phyloP scores from a whole-genome alignment of 768 basidiomycete species.

The Boletus tylopilopsis region DNA sequence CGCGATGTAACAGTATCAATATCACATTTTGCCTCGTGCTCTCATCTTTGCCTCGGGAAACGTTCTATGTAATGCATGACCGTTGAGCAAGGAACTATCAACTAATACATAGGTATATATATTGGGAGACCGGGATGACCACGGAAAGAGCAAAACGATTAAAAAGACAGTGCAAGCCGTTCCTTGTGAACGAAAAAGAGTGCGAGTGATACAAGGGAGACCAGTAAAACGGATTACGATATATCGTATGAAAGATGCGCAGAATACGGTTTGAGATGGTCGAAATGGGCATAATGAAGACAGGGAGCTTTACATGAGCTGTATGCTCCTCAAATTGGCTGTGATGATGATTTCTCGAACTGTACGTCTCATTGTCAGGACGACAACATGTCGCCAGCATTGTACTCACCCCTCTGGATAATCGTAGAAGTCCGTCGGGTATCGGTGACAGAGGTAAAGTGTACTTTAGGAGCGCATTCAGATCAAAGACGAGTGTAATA shows the following conservation, averaged over 20 bases:
- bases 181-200: constrained; percentile 7
- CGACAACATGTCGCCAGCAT: not conserved
- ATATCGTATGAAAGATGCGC: constrained; percentile 18
- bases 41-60: not conserved
- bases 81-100: constrained; percentile 7
- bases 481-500: not conserved
- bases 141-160: not conserved
- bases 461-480: constrained; percentile 47
- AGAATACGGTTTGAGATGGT: constrained; percentile 1
- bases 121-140: not conserved
- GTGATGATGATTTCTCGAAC: constrained; percentile 72
- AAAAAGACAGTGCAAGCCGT: constrained; percentile 13
- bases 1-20: constrained; percentile 52
- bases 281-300: constrained; percentile 5
- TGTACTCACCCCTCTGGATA: constrained; percentile 60
- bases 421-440: constrained; percentile 69
- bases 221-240: constrained; percentile 13
- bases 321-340: constrained; percentile 57
- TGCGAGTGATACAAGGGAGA: constrained; percentile 17
- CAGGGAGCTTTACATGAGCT: constrained; percentile 27
- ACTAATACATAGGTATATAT: constrained; percentile 27
- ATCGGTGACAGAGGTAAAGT: constrained; percentile 80
- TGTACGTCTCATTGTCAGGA: constrained; percentile 23
- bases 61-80: constrained; percentile 5
- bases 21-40: constrained; percentile 6